Evolutionary conservation across 2,329 filamentous ascomycete genomes (phyloP).

Genomic region (Colletotrichum euphorbiae): DNA sequence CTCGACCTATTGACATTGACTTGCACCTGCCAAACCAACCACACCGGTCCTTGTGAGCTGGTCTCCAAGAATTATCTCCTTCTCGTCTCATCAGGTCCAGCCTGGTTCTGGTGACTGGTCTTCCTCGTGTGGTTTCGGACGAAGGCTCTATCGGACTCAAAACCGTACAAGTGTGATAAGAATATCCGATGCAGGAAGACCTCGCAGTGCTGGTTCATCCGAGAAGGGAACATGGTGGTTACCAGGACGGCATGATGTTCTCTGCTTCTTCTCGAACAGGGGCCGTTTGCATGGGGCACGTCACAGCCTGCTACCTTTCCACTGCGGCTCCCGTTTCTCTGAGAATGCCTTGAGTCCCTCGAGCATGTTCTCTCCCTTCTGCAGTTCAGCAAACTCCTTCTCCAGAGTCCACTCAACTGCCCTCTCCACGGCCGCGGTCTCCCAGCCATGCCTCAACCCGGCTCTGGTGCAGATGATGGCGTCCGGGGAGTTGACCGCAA

Average conservation of each 20-base stretch:
- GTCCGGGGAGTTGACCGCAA: slow-evolving; percentile 46
- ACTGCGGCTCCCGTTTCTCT: slow-evolving; percentile 46
- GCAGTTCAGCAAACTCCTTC: slow-evolving; percentile 47
- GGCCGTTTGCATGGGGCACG: neutral
- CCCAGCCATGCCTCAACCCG: slow-evolving; percentile 53
- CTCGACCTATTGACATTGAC: neutral
- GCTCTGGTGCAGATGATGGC: slow-evolving; percentile 54
- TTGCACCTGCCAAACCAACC: neutral
- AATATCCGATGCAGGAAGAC: neutral
- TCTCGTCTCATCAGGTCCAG: neutral
- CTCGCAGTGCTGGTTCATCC: slow-evolving; percentile 1
- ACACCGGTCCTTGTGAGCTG: neutral
- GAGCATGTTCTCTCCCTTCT: slow-evolving; percentile 46
- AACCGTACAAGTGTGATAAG: neutral
- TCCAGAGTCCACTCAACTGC: slow-evolving; percentile 46
- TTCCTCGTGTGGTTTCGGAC: slow-evolving; percentile 8
- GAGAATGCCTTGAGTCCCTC: slow-evolving; percentile 47
- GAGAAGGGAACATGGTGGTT: neutral
- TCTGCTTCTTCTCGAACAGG: neutral
- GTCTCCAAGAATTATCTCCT: neutral
- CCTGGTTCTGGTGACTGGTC: neutral
- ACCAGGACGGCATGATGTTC: neutral
- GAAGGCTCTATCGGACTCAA: slow-evolving; percentile 1
- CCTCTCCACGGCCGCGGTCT: slow-evolving; percentile 54
- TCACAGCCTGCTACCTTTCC: slow-evolving; percentile 46